These are phyloP conservation scores for Sporisorium exsertum DNA, from an alignment of 1,284 basidiomycete species.

Conservation along the genomic window DNA sequence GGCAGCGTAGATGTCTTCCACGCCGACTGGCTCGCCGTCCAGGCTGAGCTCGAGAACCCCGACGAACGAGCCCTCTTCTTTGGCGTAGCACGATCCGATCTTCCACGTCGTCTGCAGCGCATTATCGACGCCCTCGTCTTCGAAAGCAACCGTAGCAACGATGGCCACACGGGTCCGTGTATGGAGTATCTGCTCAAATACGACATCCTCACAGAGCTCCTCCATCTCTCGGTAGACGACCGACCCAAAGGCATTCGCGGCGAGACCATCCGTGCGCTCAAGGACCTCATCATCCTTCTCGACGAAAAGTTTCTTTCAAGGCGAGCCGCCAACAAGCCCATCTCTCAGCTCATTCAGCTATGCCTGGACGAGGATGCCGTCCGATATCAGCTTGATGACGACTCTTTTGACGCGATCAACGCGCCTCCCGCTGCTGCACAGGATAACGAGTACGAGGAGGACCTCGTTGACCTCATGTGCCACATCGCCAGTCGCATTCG, in stretches of 20 bases:
- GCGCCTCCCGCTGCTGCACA: slow-evolving; percentile 1
- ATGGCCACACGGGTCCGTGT: slow-evolving; percentile 80
- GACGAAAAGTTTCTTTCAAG: slow-evolving; percentile 66
- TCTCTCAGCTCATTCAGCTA: slow-evolving; percentile 84
- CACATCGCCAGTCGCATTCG: slow-evolving; percentile 62
- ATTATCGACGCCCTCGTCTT: slow-evolving; percentile 88
- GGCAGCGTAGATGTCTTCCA: slow-evolving; percentile 50
- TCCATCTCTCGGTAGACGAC: slow-evolving; percentile 62
- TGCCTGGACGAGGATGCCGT: slow-evolving; percentile 91
- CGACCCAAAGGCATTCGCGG: slow-evolving; percentile 61
- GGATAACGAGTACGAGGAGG: slow-evolving; percentile 40
- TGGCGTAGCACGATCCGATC: slow-evolving; percentile 84
- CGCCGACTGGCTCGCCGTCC: slow-evolving; percentile 46
- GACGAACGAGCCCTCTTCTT: slow-evolving; percentile 83
- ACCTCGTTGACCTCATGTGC: slow-evolving; percentile 64
- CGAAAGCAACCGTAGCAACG: slow-evolving; percentile 83
- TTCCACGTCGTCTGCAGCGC: slow-evolving; percentile 80
- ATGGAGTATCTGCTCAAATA: slow-evolving; percentile 91
- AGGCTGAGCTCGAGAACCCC: slow-evolving; percentile 74
- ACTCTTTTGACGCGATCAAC: slow-evolving; percentile 56
- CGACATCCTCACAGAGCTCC: slow-evolving; percentile 70
- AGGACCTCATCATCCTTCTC: slow-evolving; percentile 65
- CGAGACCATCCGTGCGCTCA: slow-evolving; percentile 64
- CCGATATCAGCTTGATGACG: slow-evolving; percentile 80
- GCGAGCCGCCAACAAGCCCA: slow-evolving; percentile 77